Evolutionary conservation across 352 stramenopile genomes (phyloP).

Genomic region (Synura sp.): DNA sequence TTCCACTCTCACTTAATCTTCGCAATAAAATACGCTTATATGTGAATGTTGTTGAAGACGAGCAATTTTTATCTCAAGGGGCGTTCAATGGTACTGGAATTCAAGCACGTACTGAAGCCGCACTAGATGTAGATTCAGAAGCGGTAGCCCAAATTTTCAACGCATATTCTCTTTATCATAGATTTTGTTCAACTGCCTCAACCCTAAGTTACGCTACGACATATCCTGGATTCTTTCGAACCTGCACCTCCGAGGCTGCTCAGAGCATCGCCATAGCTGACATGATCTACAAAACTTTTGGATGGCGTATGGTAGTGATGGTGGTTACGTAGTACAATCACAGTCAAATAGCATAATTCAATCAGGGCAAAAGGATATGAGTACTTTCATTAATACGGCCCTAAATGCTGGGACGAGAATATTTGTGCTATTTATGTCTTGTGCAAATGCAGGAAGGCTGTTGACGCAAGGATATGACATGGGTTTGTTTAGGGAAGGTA

Average conservation of each 20-base stretch:
- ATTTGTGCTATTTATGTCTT: neutral
- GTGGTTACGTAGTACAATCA: neutral
- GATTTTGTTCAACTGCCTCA: neutral
- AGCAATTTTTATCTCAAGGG: neutral
- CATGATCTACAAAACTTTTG: neutral
- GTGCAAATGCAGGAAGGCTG: neutral
- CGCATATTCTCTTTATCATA: neutral
- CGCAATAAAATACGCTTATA: neutral
- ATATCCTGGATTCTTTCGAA: neutral
- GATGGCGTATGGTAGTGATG: neutral
- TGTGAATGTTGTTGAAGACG: too few relatives aligned
- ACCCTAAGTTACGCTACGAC: neutral
- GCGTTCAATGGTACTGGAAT: neutral
- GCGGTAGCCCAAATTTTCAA: neutral
- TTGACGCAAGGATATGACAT: neutral
- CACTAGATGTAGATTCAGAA: neutral
- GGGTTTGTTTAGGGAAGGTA: neutral
- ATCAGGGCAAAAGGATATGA: neutral
- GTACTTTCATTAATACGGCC: neutral
- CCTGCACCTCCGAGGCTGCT: neutral
- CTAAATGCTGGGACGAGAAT: neutral
- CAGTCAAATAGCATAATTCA: neutral
- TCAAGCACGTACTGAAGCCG: neutral
- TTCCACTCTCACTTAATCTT: neutral
- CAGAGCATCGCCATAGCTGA: neutral